Base-by-base conservation (phyloP, 768 basidiomycete genomes). In the Antrodiella citrinella region DNA sequence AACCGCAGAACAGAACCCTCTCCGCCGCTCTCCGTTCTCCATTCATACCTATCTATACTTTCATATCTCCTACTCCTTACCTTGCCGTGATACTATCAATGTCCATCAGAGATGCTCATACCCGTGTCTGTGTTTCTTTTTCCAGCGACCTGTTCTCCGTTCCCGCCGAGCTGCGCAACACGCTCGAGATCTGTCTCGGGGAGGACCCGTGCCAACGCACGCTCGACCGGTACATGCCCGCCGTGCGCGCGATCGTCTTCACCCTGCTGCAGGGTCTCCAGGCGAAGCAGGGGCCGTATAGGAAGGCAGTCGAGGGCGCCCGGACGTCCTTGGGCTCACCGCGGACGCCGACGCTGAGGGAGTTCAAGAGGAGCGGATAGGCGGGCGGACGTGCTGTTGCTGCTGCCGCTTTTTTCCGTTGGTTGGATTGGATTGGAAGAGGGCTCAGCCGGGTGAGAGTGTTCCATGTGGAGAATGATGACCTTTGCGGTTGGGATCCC, bases 151-250 rank as follows among this genome's bases (percentile, higher is more conserved):
- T 75, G 4, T 67, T 63, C 50, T 53, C 62, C n/a, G 64, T 72
- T 35, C 69, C 72, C 4, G 55, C 62, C 7, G 64, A 65, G 22
- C 64, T 75, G 2, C 69, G 73, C 25, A 41, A 57, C 2, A 66
- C 62, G 18, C 67, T 75, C 26, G 73, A 75, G 48, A 62, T 62
- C n/a, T 71, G 72, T 49, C 67, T 75, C 15, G 73, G 72, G 21
- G 74, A 76, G 47, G 56, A 59, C 3, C 60, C 73, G 1, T 70
- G 71, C 2, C 59, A 57, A 15, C 56, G 54, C 9, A 56, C 59
- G 12, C 56, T 74, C 48, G 65, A 65, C 43, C 62, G 55, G 19
- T 72, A 72, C 56, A 57, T 68, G 61, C 72, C 73, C 40, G 53
- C 56, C 22, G 61, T 75, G 26, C 69, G 70, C 19, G 59, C 60